Percentiles rank a stretch among this genome's conserved stretches.
phyloP scores from a whole-genome alignment of 1,284 basidiomycete species.

The Takashimella koratensis region DNA sequence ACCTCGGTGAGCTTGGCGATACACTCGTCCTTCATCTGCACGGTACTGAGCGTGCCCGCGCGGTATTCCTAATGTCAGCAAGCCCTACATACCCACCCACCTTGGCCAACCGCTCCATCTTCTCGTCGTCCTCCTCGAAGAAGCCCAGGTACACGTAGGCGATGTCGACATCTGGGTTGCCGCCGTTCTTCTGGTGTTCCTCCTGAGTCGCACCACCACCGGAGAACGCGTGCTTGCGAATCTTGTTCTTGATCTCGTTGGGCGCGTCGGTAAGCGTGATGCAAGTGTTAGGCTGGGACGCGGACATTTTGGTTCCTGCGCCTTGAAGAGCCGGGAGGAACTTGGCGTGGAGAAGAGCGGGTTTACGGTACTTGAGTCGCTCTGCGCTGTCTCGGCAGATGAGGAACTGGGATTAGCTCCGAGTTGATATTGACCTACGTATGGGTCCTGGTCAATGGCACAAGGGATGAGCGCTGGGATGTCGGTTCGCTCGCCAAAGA shows the following conservation, averaged over 20 bases:
- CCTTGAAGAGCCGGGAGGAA: conserved; percentile 99
- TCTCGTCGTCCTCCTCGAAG: conserved; percentile 92
- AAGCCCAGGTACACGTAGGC: conserved; percentile 95
- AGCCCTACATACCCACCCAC: conserved; percentile 52
- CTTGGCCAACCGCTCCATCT: conserved; percentile 70
- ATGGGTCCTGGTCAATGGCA: conserved; percentile 86
- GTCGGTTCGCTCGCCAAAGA: conserved; percentile 80
- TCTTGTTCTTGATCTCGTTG: conserved; percentile 95
- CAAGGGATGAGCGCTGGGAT: conserved; percentile 95
- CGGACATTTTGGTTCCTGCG: conserved; percentile 98
- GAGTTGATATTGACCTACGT: conserved; percentile 26
- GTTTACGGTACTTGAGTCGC: conserved; percentile 94
- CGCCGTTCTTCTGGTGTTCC: conserved; percentile 83
- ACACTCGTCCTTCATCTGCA: conserved; percentile 87
- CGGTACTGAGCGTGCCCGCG: conserved; percentile 79
- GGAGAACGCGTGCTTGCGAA: conserved; percentile 88
- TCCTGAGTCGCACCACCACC: conserved; percentile 88
- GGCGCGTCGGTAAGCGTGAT: conserved; percentile 95
- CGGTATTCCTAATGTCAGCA: conserved; percentile 70
- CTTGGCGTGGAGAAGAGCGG: conserved; percentile 85
- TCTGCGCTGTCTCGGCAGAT: conserved; percentile 91
- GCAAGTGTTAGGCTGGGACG: conserved; percentile 81
- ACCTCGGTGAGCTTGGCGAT: conserved; percentile 81
- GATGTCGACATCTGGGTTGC: conserved; percentile 93
- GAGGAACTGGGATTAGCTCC: conserved; percentile 76